These are phyloP conservation scores for Debaryomyces robertsiae DNA, from an alignment of 1,139 yeast genomes.

Conservation along the genomic window DNA sequence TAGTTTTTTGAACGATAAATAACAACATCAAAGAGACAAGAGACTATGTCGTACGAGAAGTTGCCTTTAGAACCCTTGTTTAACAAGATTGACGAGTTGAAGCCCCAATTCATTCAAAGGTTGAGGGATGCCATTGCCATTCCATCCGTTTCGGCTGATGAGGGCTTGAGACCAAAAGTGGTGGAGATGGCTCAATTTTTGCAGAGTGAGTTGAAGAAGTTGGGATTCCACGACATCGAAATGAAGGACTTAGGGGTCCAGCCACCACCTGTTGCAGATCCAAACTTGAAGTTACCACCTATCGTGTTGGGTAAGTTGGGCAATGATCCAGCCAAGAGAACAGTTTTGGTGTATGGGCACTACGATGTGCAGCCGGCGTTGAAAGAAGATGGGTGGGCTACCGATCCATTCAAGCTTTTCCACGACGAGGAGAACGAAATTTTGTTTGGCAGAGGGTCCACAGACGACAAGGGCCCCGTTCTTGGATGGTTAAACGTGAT, in stretches of 20 bases:
- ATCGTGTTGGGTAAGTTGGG: constrained; percentile 89
- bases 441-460: constrained; percentile 89
- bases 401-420: constrained; percentile 82
- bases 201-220: constrained; percentile 60
- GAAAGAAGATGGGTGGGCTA: constrained; percentile 90
- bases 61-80: constrained; percentile 51
- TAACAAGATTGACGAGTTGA: constrained; percentile 66
- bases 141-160: constrained; percentile 94
- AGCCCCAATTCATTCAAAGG: constrained; percentile 68
- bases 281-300: constrained; percentile 81
- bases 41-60: constrained; percentile 38
- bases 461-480: constrained; percentile 98
- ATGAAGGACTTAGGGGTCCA: constrained; percentile 83
- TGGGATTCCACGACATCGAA: constrained; percentile 84
- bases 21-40: neutral
- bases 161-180: constrained; percentile 81
- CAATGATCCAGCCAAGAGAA: constrained; percentile 75
- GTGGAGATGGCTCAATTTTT: constrained; percentile 84
- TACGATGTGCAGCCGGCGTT: constrained; percentile 98
- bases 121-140: constrained; percentile 83
- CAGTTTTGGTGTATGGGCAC: constrained; percentile 91
- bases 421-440: constrained; percentile 59
- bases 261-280: constrained; percentile 76
- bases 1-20: neutral
- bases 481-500: constrained; percentile 94